A percentile compares a stretch with the other conserved stretches of the same genome.
These are phyloP conservation scores for Irpex sp. DNA, from an alignment of 1,284 basidiomycete species.

Conservation along the genomic window DNA sequence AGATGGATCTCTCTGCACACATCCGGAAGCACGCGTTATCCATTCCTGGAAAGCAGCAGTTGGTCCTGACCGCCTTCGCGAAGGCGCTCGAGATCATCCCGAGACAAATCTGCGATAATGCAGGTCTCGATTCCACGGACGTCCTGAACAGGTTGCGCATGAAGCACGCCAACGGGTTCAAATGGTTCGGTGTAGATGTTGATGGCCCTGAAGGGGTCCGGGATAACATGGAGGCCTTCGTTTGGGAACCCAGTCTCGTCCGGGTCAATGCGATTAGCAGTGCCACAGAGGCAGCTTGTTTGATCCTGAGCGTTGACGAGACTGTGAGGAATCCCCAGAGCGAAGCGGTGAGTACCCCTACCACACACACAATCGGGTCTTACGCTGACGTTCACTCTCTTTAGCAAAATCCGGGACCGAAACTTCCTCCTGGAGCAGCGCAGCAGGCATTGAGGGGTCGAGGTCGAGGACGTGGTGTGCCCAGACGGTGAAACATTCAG, in stretches of 20 bases:
- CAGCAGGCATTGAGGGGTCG: slow-evolving; percentile 81
- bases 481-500: slow-evolving; percentile 46
- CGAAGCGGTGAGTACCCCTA: slow-evolving; percentile 61
- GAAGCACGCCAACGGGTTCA: slow-evolving; percentile 87
- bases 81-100: slow-evolving; percentile 98
- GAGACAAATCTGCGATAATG: slow-evolving; percentile 98
- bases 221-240: slow-evolving; percentile 96
- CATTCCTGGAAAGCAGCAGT: slow-evolving; percentile 95
- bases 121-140: slow-evolving; percentile 96
- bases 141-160: slow-evolving; percentile 97
- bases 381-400: slow-evolving; percentile 8
- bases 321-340: slow-evolving; percentile 92
- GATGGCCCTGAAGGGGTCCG: slow-evolving; percentile 86
- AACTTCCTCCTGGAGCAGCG: slow-evolving; percentile 80
- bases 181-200: slow-evolving; percentile 95
- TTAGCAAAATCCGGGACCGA: slow-evolving; percentile 71
- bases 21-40: slow-evolving; percentile 89
- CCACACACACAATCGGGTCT: slow-evolving; percentile 2
- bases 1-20: slow-evolving; percentile 97
- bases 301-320: slow-evolving; percentile 94
- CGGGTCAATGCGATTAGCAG: slow-evolving; percentile 95
- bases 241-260: slow-evolving; percentile 97
- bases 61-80: slow-evolving; percentile 94
- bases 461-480: slow-evolving; percentile 62
- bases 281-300: slow-evolving; percentile 93